Conservation (phyloP, 2,329 filamentous ascomycete genomes). For the Colletotrichum gigasporum region DNA sequence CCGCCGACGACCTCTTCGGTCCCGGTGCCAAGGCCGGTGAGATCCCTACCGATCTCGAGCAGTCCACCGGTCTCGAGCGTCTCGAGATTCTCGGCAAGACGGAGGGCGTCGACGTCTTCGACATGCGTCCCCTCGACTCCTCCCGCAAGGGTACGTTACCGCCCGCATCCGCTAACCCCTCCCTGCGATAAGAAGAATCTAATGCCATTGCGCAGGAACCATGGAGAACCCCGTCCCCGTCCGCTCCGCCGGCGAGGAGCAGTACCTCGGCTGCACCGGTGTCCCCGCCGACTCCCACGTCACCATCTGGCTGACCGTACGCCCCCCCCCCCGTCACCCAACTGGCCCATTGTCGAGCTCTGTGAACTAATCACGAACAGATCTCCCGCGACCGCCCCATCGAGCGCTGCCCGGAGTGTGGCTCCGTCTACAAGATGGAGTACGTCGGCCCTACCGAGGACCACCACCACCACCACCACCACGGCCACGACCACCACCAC, state of each 20-base stretch:
- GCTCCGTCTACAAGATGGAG: slow-evolving; percentile 97
- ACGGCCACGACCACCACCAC: slow-evolving; percentile 61
- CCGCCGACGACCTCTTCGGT: slow-evolving; percentile 82
- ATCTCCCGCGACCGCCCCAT: slow-evolving; percentile 89
- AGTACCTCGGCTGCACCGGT: slow-evolving; percentile 96
- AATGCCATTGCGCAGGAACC: slow-evolving; percentile 69
- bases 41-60: slow-evolving; percentile 93
- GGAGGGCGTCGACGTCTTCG: slow-evolving; percentile 97
- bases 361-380: slow-evolving; percentile 50
- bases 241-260: slow-evolving; percentile 92
- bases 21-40: slow-evolving; percentile 85
- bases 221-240: slow-evolving; percentile 90
- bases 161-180: neutral
- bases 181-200: slow-evolving; percentile 33
- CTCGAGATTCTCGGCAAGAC: slow-evolving; percentile 99
- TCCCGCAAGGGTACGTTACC: slow-evolving; percentile 77
- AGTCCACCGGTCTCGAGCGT: slow-evolving; percentile 97
- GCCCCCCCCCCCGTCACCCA: slow-evolving; percentile 46
- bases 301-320: slow-evolving; percentile 89
- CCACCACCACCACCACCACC: slow-evolving; percentile 67
- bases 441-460: slow-evolving; percentile 88
- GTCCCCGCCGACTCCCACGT: slow-evolving; percentile 90
- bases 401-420: slow-evolving; percentile 97
- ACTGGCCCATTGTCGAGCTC: neutral
- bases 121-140: slow-evolving; percentile 95